Conservation (phyloP, 1,284 basidiomycete genomes). For the Boletus semigastroideus region DNA sequence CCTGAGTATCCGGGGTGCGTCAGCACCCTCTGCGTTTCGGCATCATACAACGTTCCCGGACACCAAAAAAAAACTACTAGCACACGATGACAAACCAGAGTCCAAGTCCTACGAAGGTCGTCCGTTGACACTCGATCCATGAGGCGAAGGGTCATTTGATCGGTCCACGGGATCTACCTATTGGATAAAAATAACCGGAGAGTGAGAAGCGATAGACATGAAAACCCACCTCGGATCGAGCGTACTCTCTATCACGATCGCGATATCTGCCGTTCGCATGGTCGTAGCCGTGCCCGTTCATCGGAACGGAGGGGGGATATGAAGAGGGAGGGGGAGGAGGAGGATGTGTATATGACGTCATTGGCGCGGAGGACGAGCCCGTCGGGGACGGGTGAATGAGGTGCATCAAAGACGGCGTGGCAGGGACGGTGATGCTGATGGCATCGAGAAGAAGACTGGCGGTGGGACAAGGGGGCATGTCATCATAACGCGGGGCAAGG, state of each 20-base stretch:
- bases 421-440: constrained; percentile 33
- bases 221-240: constrained; percentile 18
- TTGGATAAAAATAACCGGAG: background rate
- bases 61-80: background rate
- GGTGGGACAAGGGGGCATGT: background rate
- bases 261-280: constrained; percentile 30
- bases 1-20: background rate
- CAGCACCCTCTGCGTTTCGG: background rate
- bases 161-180: constrained; percentile 17
- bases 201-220: background rate
- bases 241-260: constrained; percentile 28
- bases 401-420: constrained; percentile 31
- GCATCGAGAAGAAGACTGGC: constrained; percentile 34
- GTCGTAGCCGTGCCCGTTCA: constrained; percentile 27
- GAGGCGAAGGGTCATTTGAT: constrained; percentile 22
- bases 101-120: constrained; percentile 17
- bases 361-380: constrained; percentile 18
- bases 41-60: constrained; percentile 3
- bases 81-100: background rate
- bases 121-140: constrained; percentile 28
- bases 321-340: constrained; percentile 3
- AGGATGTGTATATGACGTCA: constrained; percentile 18
- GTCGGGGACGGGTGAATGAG: constrained; percentile 33
- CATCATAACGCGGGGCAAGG: background rate
- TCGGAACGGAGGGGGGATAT: constrained; percentile 12